Conservation (phyloP, 2,329 filamentous ascomycete species). For the Sarocladium brachiariae region DNA sequence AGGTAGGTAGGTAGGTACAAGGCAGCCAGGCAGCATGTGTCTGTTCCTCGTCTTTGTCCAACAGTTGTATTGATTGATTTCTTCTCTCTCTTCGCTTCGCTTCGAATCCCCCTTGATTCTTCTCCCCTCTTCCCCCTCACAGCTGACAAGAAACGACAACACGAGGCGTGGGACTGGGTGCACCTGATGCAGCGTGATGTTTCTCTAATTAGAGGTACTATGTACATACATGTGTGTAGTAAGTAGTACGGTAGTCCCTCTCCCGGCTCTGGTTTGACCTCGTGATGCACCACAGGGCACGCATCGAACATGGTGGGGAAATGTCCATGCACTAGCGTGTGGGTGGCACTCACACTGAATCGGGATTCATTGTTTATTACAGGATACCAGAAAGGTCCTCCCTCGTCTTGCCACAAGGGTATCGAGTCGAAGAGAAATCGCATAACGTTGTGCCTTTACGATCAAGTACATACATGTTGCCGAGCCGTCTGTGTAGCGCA, state of each 20-base stretch:
- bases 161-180: neutral
- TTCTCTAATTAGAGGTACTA: too few species aligned
- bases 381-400: conserved; percentile 4
- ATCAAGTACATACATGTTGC: too few species aligned
- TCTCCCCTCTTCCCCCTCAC: neutral
- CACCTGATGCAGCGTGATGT: neutral
- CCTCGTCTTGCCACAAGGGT: neutral
- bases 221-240: too few species aligned
- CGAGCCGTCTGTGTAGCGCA: too few species aligned
- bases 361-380: neutral
- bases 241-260: too few species aligned
- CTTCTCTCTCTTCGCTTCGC: too few species aligned
- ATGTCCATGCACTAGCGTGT: conserved; percentile 4
- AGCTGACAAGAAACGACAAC: neutral
- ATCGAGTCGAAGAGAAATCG: too few species aligned
- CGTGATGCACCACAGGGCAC: conserved; percentile 6
- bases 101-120: neutral
- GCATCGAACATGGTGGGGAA: conserved; percentile 7
- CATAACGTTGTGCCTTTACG: too few species aligned
- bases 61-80: too few species aligned
- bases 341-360: neutral
- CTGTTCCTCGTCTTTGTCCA: too few species aligned
- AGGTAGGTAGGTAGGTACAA: too few species aligned
- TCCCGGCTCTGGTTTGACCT: neutral
- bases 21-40: too few species aligned